phyloP scores from a whole-genome alignment of 148 eudicot species.

The Bassia scoparia region DNA sequence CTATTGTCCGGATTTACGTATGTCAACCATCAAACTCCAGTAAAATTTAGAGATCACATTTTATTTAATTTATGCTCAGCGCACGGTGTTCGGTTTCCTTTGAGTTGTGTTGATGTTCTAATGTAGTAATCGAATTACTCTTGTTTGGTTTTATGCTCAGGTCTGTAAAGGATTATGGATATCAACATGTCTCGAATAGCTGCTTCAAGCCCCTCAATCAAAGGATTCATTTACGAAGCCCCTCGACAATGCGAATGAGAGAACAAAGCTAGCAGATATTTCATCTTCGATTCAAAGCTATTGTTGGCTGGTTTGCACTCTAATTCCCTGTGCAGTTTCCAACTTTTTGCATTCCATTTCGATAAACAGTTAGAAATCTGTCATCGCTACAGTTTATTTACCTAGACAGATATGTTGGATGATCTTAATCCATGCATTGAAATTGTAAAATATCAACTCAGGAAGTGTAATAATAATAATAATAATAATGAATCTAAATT shows the following conservation, averaged over 20 bases:
- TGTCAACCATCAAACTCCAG: neutral
- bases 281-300: no score
- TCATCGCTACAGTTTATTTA: no score
- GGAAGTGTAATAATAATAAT: no score
- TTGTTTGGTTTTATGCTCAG: constrained; percentile 25
- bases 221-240: constrained; percentile 51
- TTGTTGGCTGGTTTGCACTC: no score
- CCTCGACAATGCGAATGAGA: constrained; percentile 37
- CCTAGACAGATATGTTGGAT: no score
- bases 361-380: no score
- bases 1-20: no score
- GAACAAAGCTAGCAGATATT: constrained; percentile 1
- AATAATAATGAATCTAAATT: no score
- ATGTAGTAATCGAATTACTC: neutral
- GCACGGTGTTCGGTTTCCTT: neutral
- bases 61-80: neutral
- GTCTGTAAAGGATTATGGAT: constrained; percentile 62
- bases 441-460: no score
- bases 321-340: no score
- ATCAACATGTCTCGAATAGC: constrained; percentile 59
- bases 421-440: no score
- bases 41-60: neutral
- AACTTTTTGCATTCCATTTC: no score
- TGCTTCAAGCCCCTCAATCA: constrained; percentile 56
- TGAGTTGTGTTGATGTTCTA: neutral